Conservation (phyloP, 441 rosid genomes). For the Iberis amara region DNA sequence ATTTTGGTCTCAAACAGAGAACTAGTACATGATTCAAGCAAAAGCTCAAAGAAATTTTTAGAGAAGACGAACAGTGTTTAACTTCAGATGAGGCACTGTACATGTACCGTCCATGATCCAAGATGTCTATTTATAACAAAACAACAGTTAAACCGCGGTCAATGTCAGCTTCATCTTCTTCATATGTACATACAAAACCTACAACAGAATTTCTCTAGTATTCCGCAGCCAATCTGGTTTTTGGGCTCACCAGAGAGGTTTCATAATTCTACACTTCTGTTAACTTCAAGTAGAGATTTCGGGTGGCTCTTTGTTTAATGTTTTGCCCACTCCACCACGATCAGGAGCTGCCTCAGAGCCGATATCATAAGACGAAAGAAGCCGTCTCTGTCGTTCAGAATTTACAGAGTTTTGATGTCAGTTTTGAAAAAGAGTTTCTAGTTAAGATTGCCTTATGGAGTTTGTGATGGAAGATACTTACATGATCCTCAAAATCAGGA, state of each 20-base stretch:
- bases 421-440: background rate
- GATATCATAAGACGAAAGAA: conserved; percentile 65
- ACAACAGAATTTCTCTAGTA: conserved; percentile 2
- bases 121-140: no score
- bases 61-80: no score
- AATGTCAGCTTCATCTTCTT: conserved; percentile 21
- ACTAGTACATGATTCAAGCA: no score
- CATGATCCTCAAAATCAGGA: conserved; percentile 64
- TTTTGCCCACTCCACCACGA: conserved; percentile 31
- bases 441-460: background rate
- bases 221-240: conserved; percentile 12
- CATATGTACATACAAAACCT: conserved; percentile 26
- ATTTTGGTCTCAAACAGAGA: no score
- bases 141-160: no score
- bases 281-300: conserved; percentile 36
- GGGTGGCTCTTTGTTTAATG: conserved; percentile 26
- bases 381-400: conserved; percentile 52
- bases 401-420: background rate
- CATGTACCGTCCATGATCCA: no score
- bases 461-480: conserved; percentile 33
- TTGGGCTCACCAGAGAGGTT: background rate
- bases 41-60: no score
- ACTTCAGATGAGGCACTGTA: no score
- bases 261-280: background rate
- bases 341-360: conserved; percentile 35